phyloP scores from a whole-genome alignment of 495 filamentous ascomycete species.

The Parachaetomium inaequale region DNA sequence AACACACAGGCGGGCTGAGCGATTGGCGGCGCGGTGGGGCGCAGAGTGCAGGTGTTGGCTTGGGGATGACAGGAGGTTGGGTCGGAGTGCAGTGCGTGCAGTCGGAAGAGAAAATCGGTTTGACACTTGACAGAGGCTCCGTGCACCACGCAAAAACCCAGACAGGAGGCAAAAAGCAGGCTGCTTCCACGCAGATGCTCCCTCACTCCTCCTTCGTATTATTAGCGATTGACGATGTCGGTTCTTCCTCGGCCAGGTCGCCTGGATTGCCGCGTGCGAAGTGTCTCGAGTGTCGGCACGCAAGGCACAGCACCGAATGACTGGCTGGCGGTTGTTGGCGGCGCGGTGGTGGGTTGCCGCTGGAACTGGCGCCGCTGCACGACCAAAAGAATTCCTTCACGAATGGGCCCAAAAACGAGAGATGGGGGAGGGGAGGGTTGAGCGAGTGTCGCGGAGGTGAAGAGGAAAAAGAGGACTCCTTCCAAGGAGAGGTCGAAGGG shows the following conservation, averaged over 20 bases:
- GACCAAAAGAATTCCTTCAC: conserved; percentile 18
- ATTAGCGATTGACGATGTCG: conserved; percentile 14
- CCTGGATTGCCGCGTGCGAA: conserved; percentile 5
- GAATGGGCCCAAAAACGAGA: conserved; percentile 25
- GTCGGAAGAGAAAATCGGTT: conserved; percentile 13
- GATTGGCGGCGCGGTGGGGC: conserved; percentile 34
- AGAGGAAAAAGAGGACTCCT: conserved; percentile 27
- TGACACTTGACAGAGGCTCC: neutral
- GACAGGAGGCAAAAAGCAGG: neutral
- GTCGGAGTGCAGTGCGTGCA: conserved; percentile 4
- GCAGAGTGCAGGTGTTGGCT: conserved; percentile 31
- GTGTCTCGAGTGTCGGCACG: conserved; percentile 22
- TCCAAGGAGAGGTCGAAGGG: conserved; percentile 27
- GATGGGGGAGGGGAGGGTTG: conserved; percentile 22
- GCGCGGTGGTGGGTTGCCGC: conserved; percentile 12
- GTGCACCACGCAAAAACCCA: neutral
- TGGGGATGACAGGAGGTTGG: conserved; percentile 22
- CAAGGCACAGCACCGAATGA: conserved; percentile 4
- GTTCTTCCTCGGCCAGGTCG: neutral
- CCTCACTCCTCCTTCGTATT: neutral
- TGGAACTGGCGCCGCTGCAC: conserved; percentile 17
- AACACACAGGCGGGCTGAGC: conserved; percentile 27
- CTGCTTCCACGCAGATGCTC: neutral
- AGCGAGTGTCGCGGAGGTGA: conserved; percentile 27
- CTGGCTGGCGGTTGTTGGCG: conserved; percentile 16